Evolutionary conservation across 805 yeast genomes (phyloP), one percentile per base, ranked within the genome.

Genomic region (Metschnikowia baotianmanensis): DNA sequence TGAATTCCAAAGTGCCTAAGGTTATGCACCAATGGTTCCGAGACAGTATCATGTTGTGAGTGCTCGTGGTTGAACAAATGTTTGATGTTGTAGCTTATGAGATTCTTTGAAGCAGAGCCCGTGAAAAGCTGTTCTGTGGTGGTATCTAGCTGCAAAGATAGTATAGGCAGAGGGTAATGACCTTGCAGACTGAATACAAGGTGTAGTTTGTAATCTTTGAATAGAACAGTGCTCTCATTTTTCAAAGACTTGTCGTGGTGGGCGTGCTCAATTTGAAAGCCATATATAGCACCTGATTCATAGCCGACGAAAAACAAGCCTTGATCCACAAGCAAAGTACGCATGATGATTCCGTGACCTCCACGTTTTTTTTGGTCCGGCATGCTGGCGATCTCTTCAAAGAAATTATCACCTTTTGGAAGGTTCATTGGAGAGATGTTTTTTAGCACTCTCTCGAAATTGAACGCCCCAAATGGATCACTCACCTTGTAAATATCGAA

Each of bases 331-430:
- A 77, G 72, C 1, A 54, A 45, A 3, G 83, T 50, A 33, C 69
- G 73, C 88, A 87, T 84, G 11, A 83, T 74, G 29, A 85, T 82
- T 1, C 95, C 95, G 24, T 76, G 69, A 12, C 65, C 65, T 16
- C 59, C 57, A 10, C 47, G 38, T 22, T 42, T 38, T 15, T 31
- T 37, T 7, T 34, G 4, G 15, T 34, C 45, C 11, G 27, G 11
- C 10, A 31, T 28, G 11, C 28, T 18, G 13, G 35, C 40, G 11
- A 45, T 34, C 31, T 47, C 51, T 16, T 45, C 50, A 8, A 45
- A 12, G 24, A 33, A 34, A 16, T 20, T 20, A 3, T 36, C 40
- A 31, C 44, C 27, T 21, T 19, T 31, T 31, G 13, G 24, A 8
- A 30, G 21, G 12, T 16, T 22, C 34, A 11, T 26, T 6, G 43